Conservation (phyloP, 371 early-diverging fungal genomes). For the Actinomucor elegans region DNA sequence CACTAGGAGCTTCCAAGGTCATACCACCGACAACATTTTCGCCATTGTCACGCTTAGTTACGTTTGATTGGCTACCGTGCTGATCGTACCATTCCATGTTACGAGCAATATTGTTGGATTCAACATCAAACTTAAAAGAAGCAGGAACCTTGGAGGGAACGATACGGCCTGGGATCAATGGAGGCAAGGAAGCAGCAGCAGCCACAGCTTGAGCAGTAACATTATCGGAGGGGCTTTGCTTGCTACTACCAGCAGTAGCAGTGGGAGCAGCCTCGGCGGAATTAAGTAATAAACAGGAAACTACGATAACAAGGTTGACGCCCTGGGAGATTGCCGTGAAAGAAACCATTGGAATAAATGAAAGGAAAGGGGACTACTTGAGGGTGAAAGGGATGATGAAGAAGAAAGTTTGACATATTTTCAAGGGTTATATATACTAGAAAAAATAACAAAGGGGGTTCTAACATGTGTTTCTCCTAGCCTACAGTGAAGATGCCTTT, state of each 20-base stretch:
- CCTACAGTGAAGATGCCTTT: too few relatives aligned
- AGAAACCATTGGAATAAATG: conserved; percentile 10
- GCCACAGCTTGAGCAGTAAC: neutral
- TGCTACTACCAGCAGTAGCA: too few relatives aligned
- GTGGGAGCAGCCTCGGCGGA: conserved; percentile 11
- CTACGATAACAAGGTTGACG: conserved; percentile 2
- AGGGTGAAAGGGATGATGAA: neutral
- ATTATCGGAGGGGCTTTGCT: neutral
- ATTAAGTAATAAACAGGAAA: conserved; percentile 9
- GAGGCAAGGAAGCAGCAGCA: conserved; percentile 5
- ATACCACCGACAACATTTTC: conserved; percentile 3
- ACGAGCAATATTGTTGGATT: neutral
- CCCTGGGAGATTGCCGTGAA: conserved; percentile 17
- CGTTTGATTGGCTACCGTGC: neutral
- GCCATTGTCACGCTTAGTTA: conserved; percentile 6
- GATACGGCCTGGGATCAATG: conserved; percentile 6
- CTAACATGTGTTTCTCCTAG: too few relatives aligned
- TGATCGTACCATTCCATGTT: conserved; percentile 5
- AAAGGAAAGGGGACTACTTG: neutral
- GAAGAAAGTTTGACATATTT: too few relatives aligned
- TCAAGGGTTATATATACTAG: too few relatives aligned
- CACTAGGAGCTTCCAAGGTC: conserved; percentile 9
- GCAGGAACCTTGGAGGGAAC: neutral
- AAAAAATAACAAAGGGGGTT: too few relatives aligned
- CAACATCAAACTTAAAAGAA: neutral